phyloP scores from a whole-genome alignment of 176 grass and related monocot genomes.

The Ananas comosus region DNA sequence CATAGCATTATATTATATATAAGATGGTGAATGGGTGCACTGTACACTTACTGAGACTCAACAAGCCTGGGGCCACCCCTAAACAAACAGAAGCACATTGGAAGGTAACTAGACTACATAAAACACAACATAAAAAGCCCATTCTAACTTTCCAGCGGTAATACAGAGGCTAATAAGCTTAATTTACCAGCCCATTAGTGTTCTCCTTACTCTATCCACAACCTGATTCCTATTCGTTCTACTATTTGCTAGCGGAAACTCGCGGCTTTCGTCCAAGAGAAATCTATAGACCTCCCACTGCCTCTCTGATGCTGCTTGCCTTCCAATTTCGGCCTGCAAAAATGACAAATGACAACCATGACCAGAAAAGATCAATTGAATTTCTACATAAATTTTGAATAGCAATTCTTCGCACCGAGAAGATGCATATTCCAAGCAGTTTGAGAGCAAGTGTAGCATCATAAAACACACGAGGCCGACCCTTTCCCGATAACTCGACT shows the following conservation, averaged over 20 bases:
- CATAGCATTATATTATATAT: too few species aligned
- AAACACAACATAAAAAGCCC: too few species aligned
- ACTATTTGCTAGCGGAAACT: constrained; percentile 55
- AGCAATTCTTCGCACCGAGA: constrained; percentile 45
- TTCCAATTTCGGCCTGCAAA: constrained; percentile 78
- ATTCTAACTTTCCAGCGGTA: not conserved
- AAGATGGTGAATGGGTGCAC: too few species aligned
- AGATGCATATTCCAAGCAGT: constrained; percentile 82
- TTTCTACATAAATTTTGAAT: too few species aligned
- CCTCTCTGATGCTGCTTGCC: constrained; percentile 55
- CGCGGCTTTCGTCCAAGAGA: constrained; percentile 69
- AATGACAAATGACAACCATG: not conserved
- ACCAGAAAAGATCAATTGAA: not conserved
- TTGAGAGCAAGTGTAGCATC: constrained; percentile 83
- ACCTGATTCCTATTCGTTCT: constrained; percentile 47
- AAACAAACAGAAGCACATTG: too few species aligned
- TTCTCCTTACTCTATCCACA: constrained; percentile 80
- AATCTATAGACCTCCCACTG: constrained; percentile 98
- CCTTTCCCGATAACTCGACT: constrained; percentile 68
- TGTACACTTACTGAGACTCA: too few species aligned
- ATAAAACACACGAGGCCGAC: constrained; percentile 77
- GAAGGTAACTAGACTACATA: too few species aligned
- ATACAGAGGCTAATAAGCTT: not conserved
- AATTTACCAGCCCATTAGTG: constrained; percentile 50
- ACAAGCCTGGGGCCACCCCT: too few species aligned